These are phyloP conservation scores for Fusarium illudens DNA, from an alignment of 2,329 filamentous ascomycete genomes.

Conservation along the genomic window DNA sequence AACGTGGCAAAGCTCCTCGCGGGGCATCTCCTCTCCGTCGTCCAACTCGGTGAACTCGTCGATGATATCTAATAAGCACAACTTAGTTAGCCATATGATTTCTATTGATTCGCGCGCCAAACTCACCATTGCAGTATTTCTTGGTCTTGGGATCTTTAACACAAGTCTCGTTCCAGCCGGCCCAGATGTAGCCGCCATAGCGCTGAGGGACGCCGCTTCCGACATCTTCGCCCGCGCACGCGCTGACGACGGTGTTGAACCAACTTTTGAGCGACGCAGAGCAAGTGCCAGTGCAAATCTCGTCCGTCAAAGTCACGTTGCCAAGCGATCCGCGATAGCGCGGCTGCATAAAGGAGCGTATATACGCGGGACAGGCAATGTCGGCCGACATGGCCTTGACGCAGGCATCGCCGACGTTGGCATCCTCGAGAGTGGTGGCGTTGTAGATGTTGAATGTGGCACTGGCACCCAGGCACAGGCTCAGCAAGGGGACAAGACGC, in stretches of 20 bases:
- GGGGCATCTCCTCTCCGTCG: constrained; percentile 24
- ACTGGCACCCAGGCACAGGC: background rate
- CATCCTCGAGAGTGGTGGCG: background rate
- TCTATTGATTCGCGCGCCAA: background rate
- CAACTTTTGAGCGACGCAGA: constrained; percentile 10
- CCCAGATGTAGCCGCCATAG: constrained; percentile 9
- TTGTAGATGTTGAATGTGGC: background rate
- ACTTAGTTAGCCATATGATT: background rate
- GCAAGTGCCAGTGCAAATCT: constrained; percentile 7
- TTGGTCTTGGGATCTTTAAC: constrained; percentile 20
- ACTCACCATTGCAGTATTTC: constrained; percentile 31
- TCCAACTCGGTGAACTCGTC: constrained; percentile 24
- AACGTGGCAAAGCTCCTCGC: constrained; percentile 35
- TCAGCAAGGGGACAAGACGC: background rate
- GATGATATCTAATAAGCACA: constrained; percentile 22
- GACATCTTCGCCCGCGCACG: background rate
- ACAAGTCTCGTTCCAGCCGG: constrained; percentile 32
- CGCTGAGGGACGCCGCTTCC: background rate
- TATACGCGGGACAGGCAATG: background rate
- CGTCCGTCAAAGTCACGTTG: constrained; percentile 10
- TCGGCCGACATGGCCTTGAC: constrained; percentile 8
- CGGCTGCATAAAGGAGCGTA: background rate
- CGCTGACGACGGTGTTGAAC: constrained; percentile 6
- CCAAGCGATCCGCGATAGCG: background rate
- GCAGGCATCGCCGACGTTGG: background rate